Conservation (phyloP, 164 flowering plant species). For the Magnolia sinica region DNA sequence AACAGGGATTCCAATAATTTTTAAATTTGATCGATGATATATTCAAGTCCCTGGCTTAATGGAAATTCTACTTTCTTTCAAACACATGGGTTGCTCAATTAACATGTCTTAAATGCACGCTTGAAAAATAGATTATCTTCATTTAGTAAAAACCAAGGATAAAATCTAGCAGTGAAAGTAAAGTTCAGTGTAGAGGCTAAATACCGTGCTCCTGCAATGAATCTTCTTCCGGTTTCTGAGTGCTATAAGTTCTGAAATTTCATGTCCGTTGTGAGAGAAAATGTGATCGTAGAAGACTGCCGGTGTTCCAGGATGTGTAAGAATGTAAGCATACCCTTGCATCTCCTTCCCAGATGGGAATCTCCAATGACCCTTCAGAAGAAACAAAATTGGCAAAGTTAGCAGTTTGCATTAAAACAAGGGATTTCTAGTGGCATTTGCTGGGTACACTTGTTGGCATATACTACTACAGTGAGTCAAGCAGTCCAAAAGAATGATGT, state of each 20-base stretch:
- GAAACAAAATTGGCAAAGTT: not conserved
- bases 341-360: constrained; percentile 95
- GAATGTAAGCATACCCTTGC: constrained; percentile 98
- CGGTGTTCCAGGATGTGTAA: constrained; percentile 99
- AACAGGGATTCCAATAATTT: too few species aligned
- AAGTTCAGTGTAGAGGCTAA: constrained; percentile 18
- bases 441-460: not conserved
- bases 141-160: too few species aligned
- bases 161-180: not conserved
- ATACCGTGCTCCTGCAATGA: constrained; percentile 82
- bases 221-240: constrained; percentile 66
- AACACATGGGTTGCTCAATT: too few species aligned
- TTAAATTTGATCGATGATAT: too few species aligned
- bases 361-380: constrained; percentile 94
- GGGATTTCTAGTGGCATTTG: not conserved
- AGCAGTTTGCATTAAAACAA: not conserved
- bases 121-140: too few species aligned
- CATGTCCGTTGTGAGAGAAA: constrained; percentile 56
- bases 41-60: too few species aligned
- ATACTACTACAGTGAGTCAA: not conserved
- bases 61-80: too few species aligned
- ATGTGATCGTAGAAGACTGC: constrained; percentile 87
- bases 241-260: constrained; percentile 63
- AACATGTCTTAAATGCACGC: too few species aligned
- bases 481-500: not conserved